These are phyloP conservation scores for Hyphopichia burtonii DNA, from an alignment of 1,139 yeast species.

Conservation along the genomic window DNA sequence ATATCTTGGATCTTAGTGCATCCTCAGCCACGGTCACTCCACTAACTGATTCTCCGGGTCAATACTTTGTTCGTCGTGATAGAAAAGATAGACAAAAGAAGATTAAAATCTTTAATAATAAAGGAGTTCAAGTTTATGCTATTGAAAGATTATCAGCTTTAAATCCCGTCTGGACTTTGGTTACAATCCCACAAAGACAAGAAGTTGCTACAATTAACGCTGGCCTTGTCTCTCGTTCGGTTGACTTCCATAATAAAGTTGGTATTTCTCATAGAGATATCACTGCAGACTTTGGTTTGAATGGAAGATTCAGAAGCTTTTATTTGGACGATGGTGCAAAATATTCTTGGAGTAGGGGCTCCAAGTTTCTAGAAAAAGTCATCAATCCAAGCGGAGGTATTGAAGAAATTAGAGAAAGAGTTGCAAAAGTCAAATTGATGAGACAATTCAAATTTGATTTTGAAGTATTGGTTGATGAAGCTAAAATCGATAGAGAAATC, in stretches of 20 bases:
- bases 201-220: slow-evolving; percentile 54
- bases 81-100: slow-evolving; percentile 42
- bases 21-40: slow-evolving; percentile 39
- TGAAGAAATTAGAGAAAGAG: slow-evolving; percentile 52
- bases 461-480: slow-evolving; percentile 53
- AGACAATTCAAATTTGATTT: slow-evolving; percentile 60
- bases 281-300: slow-evolving; percentile 28
- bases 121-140: slow-evolving; percentile 43
- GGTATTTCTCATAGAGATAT: slow-evolving; percentile 47
- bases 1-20: slow-evolving; percentile 31
- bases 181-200: slow-evolving; percentile 41
- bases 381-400: slow-evolving; percentile 54
- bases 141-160: slow-evolving; percentile 51
- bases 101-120: slow-evolving; percentile 48
- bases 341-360: slow-evolving; percentile 54
- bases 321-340: slow-evolving; percentile 51
- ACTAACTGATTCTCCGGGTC: slow-evolving; percentile 36
- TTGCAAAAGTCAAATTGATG: slow-evolving; percentile 56
- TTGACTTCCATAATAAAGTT: slow-evolving; percentile 50
- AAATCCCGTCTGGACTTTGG: slow-evolving; percentile 54
- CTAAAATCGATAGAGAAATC: slow-evolving; percentile 44
- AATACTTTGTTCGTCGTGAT: slow-evolving; percentile 48
- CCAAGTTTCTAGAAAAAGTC: slow-evolving; percentile 51
- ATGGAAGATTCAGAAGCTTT: slow-evolving; percentile 42
- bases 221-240: slow-evolving; percentile 43